Conservation (phyloP, 495 filamentous ascomycete genomes). For the Penicillium ochrochloron region DNA sequence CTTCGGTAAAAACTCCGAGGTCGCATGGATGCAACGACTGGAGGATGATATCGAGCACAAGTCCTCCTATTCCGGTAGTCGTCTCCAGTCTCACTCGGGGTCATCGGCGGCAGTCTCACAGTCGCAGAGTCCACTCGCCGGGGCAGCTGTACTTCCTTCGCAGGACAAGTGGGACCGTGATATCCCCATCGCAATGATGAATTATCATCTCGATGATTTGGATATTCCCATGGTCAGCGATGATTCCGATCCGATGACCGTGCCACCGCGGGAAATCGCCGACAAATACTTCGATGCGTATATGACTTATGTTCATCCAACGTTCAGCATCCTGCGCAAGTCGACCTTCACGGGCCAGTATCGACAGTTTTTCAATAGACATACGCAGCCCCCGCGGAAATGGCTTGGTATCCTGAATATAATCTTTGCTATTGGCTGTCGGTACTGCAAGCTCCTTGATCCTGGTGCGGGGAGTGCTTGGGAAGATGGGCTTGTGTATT, state of each 20-base stretch:
- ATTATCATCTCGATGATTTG: constrained; percentile 63
- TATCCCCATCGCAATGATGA: constrained; percentile 41
- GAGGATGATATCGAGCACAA: constrained; percentile 32
- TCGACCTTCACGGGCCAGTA: constrained; percentile 48
- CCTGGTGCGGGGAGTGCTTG: constrained; percentile 37
- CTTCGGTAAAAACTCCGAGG: constrained; percentile 66
- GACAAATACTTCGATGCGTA: constrained; percentile 60
- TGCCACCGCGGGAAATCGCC: constrained; percentile 56
- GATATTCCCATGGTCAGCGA: constrained; percentile 44
- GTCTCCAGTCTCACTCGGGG: not conserved
- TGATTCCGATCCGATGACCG: constrained; percentile 50
- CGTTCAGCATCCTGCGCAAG: constrained; percentile 59
- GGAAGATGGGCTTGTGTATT: constrained; percentile 60
- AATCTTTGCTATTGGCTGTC: constrained; percentile 65
- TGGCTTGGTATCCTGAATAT: constrained; percentile 68
- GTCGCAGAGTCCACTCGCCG: not conserved
- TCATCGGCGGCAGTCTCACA: not conserved
- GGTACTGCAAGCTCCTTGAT: constrained; percentile 50
- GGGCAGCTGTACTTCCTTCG: not conserved
- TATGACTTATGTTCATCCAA: constrained; percentile 59
- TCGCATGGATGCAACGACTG: constrained; percentile 61
- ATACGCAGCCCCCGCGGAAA: constrained; percentile 33
- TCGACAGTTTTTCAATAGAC: constrained; percentile 35
- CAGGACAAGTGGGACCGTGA: constrained; percentile 11
- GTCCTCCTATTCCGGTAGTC: not conserved